phyloP scores from a whole-genome alignment of 495 filamentous ascomycete species.

The Chaetomium cochliodes region DNA sequence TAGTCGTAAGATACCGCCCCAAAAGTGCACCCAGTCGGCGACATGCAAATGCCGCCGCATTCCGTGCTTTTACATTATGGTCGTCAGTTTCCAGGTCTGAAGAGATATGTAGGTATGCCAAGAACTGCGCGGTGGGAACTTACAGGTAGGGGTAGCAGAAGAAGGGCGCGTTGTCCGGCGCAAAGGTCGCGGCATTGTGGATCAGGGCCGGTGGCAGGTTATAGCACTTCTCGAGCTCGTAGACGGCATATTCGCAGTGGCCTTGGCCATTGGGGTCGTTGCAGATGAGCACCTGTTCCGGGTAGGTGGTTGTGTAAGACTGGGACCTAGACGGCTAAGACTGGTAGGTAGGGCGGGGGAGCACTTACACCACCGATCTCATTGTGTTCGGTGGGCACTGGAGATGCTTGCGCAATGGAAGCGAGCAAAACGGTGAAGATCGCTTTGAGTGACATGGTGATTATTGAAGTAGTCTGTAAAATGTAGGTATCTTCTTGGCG shows the following conservation, averaged over 20 bases:
- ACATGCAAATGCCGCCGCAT: slow-evolving; percentile 43
- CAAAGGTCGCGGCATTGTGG: slow-evolving; percentile 42
- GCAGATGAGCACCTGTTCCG: slow-evolving; percentile 41
- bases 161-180: slow-evolving; percentile 43
- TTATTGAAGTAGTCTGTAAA: too few relatives aligned
- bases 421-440: neutral
- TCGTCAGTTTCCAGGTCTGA: neutral
- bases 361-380: slow-evolving; percentile 21
- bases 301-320: slow-evolving; percentile 20
- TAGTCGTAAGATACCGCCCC: slow-evolving; percentile 38
- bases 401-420: neutral
- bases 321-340: neutral
- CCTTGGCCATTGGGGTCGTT: slow-evolving; percentile 44
- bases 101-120: neutral
- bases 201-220: slow-evolving; percentile 35
- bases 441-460: slow-evolving; percentile 10
- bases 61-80: slow-evolving; percentile 15
- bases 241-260: slow-evolving; percentile 38
- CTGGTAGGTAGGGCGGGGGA: neutral
- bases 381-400: neutral
- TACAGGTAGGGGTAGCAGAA: slow-evolving; percentile 42
- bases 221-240: slow-evolving; percentile 41
- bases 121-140: neutral
- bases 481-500: too few relatives aligned
- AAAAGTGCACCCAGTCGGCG: slow-evolving; percentile 48